These are phyloP conservation scores for Fusarium clavum DNA, from an alignment of 2,329 filamentous ascomycete species.

Conservation along the genomic window DNA sequence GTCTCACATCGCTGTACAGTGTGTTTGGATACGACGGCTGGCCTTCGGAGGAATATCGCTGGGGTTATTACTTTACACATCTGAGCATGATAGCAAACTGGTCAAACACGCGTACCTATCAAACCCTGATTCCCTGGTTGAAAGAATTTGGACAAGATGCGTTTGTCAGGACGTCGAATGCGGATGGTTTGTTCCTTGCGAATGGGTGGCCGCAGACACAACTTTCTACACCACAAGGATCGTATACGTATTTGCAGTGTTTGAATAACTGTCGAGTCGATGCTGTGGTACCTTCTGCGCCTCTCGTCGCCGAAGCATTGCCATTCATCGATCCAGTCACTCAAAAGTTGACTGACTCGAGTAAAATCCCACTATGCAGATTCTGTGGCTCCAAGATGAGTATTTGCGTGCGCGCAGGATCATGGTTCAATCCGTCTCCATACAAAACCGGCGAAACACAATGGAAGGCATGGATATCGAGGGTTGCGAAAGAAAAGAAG, in stretches of 20 bases:
- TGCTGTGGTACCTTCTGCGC: conserved; percentile 10
- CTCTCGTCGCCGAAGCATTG: conserved; percentile 18
- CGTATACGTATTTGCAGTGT: conserved; percentile 29
- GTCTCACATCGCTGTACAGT: conserved; percentile 33
- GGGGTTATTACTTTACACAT: conserved; percentile 44
- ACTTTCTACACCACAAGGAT: conserved; percentile 8
- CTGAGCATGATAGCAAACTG: conserved; percentile 39
- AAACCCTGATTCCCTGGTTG: conserved; percentile 16
- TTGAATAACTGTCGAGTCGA: conserved; percentile 36
- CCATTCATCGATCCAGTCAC: conserved; percentile 19
- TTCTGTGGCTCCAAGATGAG: conserved; percentile 40
- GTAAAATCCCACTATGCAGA: conserved; percentile 26
- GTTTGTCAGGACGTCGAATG: conserved; percentile 33
- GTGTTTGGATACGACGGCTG: conserved; percentile 35
- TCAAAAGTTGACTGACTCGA: conserved; percentile 25
- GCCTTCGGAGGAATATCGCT: conserved; percentile 41
- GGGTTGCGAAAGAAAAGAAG: conserved; percentile 21
- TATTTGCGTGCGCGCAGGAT: conserved; percentile 39
- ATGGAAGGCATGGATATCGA: conserved; percentile 25
- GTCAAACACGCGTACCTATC: conserved; percentile 33
- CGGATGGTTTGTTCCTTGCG: background rate
- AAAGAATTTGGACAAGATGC: conserved; percentile 19
- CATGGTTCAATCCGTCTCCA: conserved; percentile 36
- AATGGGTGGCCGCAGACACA: background rate
- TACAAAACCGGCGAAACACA: conserved; percentile 22